Base-by-base conservation (phyloP, 2,329 filamentous ascomycete species). In the Diaporthe capsici region DNA sequence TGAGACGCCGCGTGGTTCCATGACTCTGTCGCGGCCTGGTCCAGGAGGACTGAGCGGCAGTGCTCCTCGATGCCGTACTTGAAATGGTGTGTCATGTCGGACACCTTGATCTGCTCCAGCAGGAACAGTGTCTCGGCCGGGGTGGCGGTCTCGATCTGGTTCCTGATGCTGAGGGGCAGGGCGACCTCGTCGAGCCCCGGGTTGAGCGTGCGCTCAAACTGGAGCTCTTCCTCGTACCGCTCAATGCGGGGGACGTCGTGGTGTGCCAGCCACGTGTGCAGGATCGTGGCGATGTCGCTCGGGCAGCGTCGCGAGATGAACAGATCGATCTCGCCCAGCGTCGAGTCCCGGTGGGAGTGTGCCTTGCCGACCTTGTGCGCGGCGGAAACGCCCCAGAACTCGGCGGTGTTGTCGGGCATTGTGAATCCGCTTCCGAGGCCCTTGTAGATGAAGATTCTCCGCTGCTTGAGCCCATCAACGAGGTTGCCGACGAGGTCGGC, bases 241-340 rank as follows among this genome's bases (percentile, higher is more conserved):
- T 82, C 78, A 15, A 81, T 77, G 0, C 84, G 81, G 1, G 82
- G 75, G 25, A 83, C 79, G 1, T 82, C 82, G 58, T 82, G 80
- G 72, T 85, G 84, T 7, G 84, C 84, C 17, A 85, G 78, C 81
- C 83, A 85, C 5, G 83, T 82, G 74, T 85, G 84, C 15, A 85
- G 75, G 44, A 84, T 77, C 2, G 83, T 82, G 34, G 77, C 76
- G 8, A 80, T 71, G 47, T 84, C 80, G 65, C 81, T 81, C 1
- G 82, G 81, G 10, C 80, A 79, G 31, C 82, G 82, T 13, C 81
- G 79, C 1, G 84, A 85, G 42, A 85, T 79, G 75, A 82, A 85
- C n/a, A 85, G 81, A 75, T 84, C 81, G 25, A 84, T 58, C 75
- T 28, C 76, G 37, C 20, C 49, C 71, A n/a, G 68, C 25, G 44